Base-by-base conservation (phyloP, 148 eudicot genomes). In the Chenopodium quinoa region DNA sequence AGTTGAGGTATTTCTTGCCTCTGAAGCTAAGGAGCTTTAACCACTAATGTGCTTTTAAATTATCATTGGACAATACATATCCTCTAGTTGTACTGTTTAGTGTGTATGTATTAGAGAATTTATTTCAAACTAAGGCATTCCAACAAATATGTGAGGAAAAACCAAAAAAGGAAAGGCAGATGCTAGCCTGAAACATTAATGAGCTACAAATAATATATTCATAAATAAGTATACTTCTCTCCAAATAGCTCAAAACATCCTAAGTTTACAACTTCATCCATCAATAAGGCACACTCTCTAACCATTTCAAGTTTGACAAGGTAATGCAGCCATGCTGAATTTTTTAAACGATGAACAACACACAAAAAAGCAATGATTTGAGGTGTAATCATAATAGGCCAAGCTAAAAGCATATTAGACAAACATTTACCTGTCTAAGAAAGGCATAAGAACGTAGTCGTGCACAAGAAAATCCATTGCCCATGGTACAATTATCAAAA, bases 381-480 rank as follows among this genome's bases (percentile, higher is more conserved):
- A 78, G 46, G n/a, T 69, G 47, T 52, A 32, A 37, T 31, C 64
- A 68, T 34, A 62, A 67, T 63, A 84, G 31, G 68, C 44, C 66
- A 40, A 86, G 79, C 77, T 75, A 67, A n/a, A 80, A 82, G 46
- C 70, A 68, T 56, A 14, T 22, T 14, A 73, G 32, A 78, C 67
- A 4, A 76, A 27, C 56, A 70, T n/a, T 86, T 89, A 94, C 99
- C 98, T 97, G 88, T 97, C 99, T 75, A 97, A 86, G 75, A 97
- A 97, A 80, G 99, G 99, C 99, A 97, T 86, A 81, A 97, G 92
- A 80, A 88, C 94, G 83, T 87, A 97, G 81, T 97, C 99, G 83
- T 92, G 99, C 78, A 90, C 97, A 84, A 97, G 87, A 90, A 91
- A 91, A 86, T 97, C 99, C 91, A 92, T 50, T 12, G 90, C 86